Percentiles rank a stretch among this genome's conserved stretches.
Conservation (phyloP, 2,329 filamentous ascomycete genomes). For the Ramichloridium luteum region DNA sequence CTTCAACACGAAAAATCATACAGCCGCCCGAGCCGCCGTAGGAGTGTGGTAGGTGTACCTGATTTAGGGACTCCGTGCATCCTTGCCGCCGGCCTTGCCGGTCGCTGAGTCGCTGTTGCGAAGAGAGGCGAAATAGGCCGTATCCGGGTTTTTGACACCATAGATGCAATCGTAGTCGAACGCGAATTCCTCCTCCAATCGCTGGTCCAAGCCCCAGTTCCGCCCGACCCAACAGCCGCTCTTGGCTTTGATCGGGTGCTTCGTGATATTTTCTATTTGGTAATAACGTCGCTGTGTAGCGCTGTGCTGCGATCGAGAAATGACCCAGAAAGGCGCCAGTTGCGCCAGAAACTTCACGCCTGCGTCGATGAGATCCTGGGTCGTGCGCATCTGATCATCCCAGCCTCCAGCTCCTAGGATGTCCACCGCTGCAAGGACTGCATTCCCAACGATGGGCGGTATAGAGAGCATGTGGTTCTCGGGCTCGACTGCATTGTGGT, state of each 20-base stretch:
- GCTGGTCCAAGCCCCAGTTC: conserved; percentile 23
- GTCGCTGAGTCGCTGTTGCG: not conserved
- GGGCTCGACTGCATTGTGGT: conserved; percentile 10
- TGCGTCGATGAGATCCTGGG: conserved; percentile 43
- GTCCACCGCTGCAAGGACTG: conserved; percentile 52
- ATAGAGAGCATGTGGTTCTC: conserved; percentile 12
- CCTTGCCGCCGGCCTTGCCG: conserved; percentile 9
- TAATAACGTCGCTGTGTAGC: conserved; percentile 38
- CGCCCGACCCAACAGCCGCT: conserved; percentile 24
- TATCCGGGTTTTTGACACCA: conserved; percentile 13
- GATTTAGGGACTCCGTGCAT: conserved; percentile 7
- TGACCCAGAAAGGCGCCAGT: conserved; percentile 48
- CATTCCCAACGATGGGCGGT: conserved; percentile 48
- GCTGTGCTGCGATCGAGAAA: conserved; percentile 39
- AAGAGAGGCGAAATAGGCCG: conserved; percentile 19
- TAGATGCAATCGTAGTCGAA: conserved; percentile 25
- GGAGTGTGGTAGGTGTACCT: too few relatives aligned
- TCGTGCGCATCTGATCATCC: conserved; percentile 38
- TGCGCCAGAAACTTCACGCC: conserved; percentile 45
- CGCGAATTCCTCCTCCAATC: conserved; percentile 20
- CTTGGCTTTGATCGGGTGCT: conserved; percentile 25
- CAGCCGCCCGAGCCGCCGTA: too few relatives aligned
- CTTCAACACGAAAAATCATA: too few relatives aligned
- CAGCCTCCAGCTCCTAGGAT: conserved; percentile 50
- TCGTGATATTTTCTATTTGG: conserved; percentile 30